These are phyloP conservation scores for Diaporthe capsici DNA, from an alignment of 2,329 filamentous ascomycete genomes.

Conservation along the genomic window DNA sequence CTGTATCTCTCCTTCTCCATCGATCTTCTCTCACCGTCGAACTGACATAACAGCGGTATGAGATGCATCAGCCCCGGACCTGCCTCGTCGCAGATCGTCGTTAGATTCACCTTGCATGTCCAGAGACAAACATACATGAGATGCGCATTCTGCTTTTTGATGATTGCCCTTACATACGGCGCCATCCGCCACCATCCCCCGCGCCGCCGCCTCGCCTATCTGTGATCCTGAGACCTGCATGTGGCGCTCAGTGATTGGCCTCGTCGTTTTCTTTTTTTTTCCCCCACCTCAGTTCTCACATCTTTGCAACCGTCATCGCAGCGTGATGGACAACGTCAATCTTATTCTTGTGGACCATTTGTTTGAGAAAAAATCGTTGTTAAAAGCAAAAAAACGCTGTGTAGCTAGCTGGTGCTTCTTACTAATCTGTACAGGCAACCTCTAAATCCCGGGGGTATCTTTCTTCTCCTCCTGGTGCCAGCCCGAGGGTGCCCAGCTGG, in stretches of 20 bases:
- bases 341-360: slow-evolving; percentile 13
- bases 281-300: not conserved
- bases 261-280: not conserved
- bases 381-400: slow-evolving; percentile 44
- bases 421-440: slow-evolving; percentile 46
- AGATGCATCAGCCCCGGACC: slow-evolving; percentile 11
- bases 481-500: slow-evolving; percentile 47
- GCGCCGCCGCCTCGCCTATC: slow-evolving; percentile 18
- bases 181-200: slow-evolving; percentile 17
- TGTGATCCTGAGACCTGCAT: slow-evolving; percentile 27
- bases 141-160: slow-evolving; percentile 24
- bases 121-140: slow-evolving; percentile 17
- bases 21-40: not conserved
- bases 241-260: slow-evolving; percentile 20
- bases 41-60: not conserved
- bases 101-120: slow-evolving; percentile 21
- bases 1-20: not conserved
- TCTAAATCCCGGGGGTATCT: slow-evolving; percentile 51
- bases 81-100: not conserved
- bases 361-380: slow-evolving; percentile 35
- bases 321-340: not conserved
- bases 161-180: slow-evolving; percentile 33
- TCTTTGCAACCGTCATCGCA: slow-evolving; percentile 3
- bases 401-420: slow-evolving; percentile 44
- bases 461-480: slow-evolving; percentile 49